Evolutionary conservation across 345 rosid genomes (phyloP).

Genomic region (Eucalyptus tenuipes): DNA sequence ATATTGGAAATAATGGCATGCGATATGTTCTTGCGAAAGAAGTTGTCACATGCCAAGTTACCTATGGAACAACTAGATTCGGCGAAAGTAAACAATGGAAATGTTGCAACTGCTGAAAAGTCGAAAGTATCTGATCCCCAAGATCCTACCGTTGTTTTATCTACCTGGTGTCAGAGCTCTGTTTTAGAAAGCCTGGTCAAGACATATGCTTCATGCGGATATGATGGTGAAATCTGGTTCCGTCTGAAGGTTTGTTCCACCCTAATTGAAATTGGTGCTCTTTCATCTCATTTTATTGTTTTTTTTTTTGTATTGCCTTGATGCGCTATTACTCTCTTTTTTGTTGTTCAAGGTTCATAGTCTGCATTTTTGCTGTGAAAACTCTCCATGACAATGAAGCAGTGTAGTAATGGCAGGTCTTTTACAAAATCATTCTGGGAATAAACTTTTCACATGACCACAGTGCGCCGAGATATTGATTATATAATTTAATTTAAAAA

Average conservation of each 20-base stretch:
- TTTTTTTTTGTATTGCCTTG: neutral
- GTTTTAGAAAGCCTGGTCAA: constrained; percentile 40
- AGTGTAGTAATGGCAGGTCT: neutral
- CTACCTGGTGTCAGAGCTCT: constrained; percentile 52
- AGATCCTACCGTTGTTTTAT: constrained; percentile 34
- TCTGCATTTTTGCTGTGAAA: neutral
- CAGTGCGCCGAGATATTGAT: neutral
- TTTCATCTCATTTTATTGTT: neutral
- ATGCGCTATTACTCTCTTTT: neutral
- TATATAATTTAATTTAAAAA: neutral
- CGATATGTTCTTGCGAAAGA: constrained; percentile 70
- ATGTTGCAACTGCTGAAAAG: constrained; percentile 8
- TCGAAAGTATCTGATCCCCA: constrained; percentile 11
- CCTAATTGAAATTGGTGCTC: neutral
- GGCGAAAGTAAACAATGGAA: constrained; percentile 13
- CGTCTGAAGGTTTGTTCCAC: constrained; percentile 6
- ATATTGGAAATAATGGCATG: constrained; percentile 72
- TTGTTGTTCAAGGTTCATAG: neutral
- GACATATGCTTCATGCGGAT: constrained; percentile 41
- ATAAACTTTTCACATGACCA: neutral
- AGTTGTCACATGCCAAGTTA: constrained; percentile 47
- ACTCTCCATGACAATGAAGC: neutral
- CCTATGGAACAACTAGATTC: constrained; percentile 17
- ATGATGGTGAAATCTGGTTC: constrained; percentile 28
- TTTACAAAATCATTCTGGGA: neutral